Evolutionary conservation across 2,329 filamentous ascomycete genomes (phyloP).

Genomic region (Microsporum ferrugineum): DNA sequence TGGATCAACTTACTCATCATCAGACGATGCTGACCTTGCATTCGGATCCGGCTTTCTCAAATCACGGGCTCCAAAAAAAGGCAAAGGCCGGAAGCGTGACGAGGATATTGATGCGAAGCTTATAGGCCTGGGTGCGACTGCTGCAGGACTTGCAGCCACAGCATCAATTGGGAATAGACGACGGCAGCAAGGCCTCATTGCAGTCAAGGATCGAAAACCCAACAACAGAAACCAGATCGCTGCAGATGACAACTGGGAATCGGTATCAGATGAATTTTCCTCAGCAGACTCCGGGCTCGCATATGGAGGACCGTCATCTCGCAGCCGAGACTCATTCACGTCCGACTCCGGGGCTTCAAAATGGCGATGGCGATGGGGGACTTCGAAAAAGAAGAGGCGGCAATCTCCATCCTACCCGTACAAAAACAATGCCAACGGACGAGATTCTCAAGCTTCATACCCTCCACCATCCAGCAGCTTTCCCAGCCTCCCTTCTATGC

Average conservation of each 20-base stretch:
- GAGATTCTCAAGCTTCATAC: slow-evolving; percentile 9
- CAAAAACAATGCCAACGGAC: slow-evolving; percentile 50
- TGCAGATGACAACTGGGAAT: slow-evolving; percentile 47
- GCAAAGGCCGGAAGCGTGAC: slow-evolving; percentile 21
- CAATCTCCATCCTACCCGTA: slow-evolving; percentile 36
- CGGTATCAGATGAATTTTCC: slow-evolving; percentile 24
- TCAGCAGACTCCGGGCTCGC: slow-evolving; percentile 46
- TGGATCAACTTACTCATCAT: slow-evolving; percentile 49
- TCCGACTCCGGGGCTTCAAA: slow-evolving; percentile 46
- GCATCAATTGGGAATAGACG: slow-evolving; percentile 24
- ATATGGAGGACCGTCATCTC: slow-evolving; percentile 42
- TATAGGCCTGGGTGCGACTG: slow-evolving; percentile 37
- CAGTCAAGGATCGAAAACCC: slow-evolving; percentile 19
- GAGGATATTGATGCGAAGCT: slow-evolving; percentile 37
- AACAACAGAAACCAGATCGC: background rate
- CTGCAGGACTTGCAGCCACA: slow-evolving; percentile 36
- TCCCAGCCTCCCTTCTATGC: slow-evolving; percentile 31
- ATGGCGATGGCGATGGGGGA: slow-evolving; percentile 52
- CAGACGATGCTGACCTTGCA: slow-evolving; percentile 56
- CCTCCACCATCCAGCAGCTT: slow-evolving; percentile 7
- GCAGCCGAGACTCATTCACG: slow-evolving; percentile 42
- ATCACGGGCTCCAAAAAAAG: slow-evolving; percentile 22
- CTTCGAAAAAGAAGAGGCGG: slow-evolving; percentile 26
- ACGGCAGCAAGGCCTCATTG: slow-evolving; percentile 27
- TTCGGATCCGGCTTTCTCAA: slow-evolving; percentile 46